Evolutionary conservation across 345 rosid species (phyloP), one percentile per base, ranked within the genome.

Genomic region (Arabidopsis suecica): DNA sequence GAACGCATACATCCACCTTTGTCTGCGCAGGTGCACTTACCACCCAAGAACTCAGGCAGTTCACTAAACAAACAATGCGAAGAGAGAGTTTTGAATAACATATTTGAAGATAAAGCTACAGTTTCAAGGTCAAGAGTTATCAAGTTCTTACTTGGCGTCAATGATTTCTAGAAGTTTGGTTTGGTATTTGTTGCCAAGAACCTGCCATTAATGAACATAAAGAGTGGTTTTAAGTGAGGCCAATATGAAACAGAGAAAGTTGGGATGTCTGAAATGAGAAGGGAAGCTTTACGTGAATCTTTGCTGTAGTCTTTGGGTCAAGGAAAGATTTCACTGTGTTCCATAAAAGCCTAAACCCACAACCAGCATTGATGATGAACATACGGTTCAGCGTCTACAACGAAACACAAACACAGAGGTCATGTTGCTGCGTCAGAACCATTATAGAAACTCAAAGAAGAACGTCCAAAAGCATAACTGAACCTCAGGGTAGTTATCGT

Each of bases 341-440:
- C 98, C 98, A 94, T 77, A 91, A 49, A 33, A 88, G 74, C 82
- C 96, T 91, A 81, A 94, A 94, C 61, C 97, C 98, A 77, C 87
- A 81, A 65, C 98, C 98, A 79, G 98, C 89, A 71, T 94, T 94
- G 85, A 94, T 87, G 80, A 94, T 94, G 82, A 87, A 91, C 98
- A 94, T 94, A 83, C 93, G 97, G 80, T 84, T 85, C 57, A 94
- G 92, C 16, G 98, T 91, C 98, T 94, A 84, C 80, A 77, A 47
- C 60, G 22, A 61, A 70, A 3, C 36, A 36, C 16, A 22, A 23
- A 61, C 41, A 64, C 36, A 57, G 18, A 50, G 45, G 47, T 61
- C 47, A 76, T 32, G 28, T 14, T 54, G 63, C 36, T 30, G 45
- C 55, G 4, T 77, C 53, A 25, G 44, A 68, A 69, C 50, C 33